These are phyloP conservation scores for Aspergillus cejpii DNA, from an alignment of 2,329 filamentous ascomycete species.

Conservation along the genomic window DNA sequence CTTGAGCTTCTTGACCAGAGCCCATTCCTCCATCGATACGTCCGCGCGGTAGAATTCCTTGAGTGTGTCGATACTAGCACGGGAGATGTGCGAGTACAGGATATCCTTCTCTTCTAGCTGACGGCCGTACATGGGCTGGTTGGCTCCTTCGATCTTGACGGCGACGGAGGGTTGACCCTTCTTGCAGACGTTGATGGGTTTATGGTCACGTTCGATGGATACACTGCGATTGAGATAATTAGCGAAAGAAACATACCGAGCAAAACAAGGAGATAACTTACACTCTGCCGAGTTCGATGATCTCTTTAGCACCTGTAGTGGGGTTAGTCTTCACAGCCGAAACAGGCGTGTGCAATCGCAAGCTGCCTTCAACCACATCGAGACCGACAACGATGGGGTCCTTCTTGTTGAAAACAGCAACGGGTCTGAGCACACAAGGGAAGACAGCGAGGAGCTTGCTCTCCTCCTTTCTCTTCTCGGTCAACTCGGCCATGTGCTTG, in stretches of 20 bases:
- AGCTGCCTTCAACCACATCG: constrained; percentile 84
- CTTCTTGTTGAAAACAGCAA: constrained; percentile 98
- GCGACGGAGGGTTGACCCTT: constrained; percentile 96
- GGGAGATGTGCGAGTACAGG: constrained; percentile 81
- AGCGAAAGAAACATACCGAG: constrained; percentile 13
- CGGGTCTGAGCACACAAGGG: constrained; percentile 81
- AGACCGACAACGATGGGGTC: constrained; percentile 90
- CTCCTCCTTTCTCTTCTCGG: constrained; percentile 92
- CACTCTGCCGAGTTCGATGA: constrained; percentile 85
- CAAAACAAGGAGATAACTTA: constrained; percentile 48
- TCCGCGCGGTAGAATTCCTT: constrained; percentile 93
- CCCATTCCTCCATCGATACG: constrained; percentile 88
- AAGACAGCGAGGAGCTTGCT: constrained; percentile 94
- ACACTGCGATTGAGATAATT: constrained; percentile 50
- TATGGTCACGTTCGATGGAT: constrained; percentile 96
- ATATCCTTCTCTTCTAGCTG: constrained; percentile 88
- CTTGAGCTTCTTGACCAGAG: constrained; percentile 91
- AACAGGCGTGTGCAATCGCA: constrained; percentile 83
- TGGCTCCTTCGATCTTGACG: constrained; percentile 89
- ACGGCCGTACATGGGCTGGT: constrained; percentile 89
- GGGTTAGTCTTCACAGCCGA: constrained; percentile 77
- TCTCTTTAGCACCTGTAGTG: constrained; percentile 72
- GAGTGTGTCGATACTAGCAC: constrained; percentile 83
- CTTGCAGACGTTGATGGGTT: constrained; percentile 85
- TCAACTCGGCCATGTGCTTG: constrained; percentile 80